Base-by-base conservation (phyloP, 805 yeast species). In the Kodamaea jinghongensis region DNA sequence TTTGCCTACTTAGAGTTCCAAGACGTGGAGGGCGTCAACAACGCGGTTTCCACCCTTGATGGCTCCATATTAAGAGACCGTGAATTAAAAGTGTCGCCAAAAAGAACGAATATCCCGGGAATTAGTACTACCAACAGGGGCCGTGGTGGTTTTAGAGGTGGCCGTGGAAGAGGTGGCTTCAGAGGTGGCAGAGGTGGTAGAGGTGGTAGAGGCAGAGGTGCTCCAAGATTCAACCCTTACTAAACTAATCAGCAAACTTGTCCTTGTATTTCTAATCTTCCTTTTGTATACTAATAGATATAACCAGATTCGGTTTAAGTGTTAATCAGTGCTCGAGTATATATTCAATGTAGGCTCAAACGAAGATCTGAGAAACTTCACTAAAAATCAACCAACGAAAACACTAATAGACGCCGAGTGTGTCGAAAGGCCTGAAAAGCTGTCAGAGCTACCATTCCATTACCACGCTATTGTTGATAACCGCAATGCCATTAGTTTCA, bases 1-100 rank as follows among this genome's bases (percentile, higher is more conserved):
- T 86, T 74, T 63, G 96, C 96, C 2, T 88, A 86, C 59, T 73
- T 88, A 46, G 96, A 88, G 58, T 88, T 86, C 55, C 75, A 80
- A n/a, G 84, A 76, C 52, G 74, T 78, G 9, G 70, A 72, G n/a
- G 70, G 74, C 9, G 89, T 86, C 5, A 67, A 75, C 13, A 70
- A 74, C 44, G 95, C 95, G 1, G 68, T 86, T 30, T 64, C 60
- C 6, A 66, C 71, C 11, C 65, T 83, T 45, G 79, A 86, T 52
- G 91, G 83, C 22, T 66, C 82, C 1, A 63, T 69, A 17, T 81
- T 88, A 55, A 71, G 78, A 49, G 90, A 84, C 16, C 72, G 95
- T 43, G 76, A 75, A 45, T 67, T 88, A 50, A 86, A 83, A 57
- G 93, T 88, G 23, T 67, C 72, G 26, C 81, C 86, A 13, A 87